These are phyloP conservation scores for Mycoemilia scoparia DNA, from an alignment of 192 early-diverging fungal genomes.

Conservation along the genomic window DNA sequence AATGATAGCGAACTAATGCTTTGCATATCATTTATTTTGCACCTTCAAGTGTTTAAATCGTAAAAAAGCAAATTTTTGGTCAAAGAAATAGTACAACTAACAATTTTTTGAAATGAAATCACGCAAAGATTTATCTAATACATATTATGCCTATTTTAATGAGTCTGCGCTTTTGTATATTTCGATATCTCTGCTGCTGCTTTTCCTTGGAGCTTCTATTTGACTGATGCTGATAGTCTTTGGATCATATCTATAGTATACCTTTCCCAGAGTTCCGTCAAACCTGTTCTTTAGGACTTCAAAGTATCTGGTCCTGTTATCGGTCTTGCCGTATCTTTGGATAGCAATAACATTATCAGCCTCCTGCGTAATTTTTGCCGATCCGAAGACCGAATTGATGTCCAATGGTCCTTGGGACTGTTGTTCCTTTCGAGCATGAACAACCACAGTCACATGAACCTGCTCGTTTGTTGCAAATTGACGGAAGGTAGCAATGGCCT, in stretches of 20 bases:
- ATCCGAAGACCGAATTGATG: constrained; percentile 51
- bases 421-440: constrained; percentile 48
- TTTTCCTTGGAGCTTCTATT: constrained; percentile 17
- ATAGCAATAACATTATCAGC: constrained; percentile 56
- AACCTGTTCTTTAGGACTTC: constrained; percentile 54
- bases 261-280: constrained; percentile 45
- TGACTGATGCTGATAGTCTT: constrained; percentile 17
- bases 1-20: too few relatives aligned
- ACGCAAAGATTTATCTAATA: not conserved
- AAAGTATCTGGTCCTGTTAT: constrained; percentile 26
- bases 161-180: not conserved
- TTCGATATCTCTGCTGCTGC: constrained; percentile 3
- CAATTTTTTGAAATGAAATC: not conserved
- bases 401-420: constrained; percentile 30
- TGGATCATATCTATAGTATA: constrained; percentile 25
- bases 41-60: too few relatives aligned
- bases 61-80: not conserved
- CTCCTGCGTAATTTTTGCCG: constrained; percentile 58
- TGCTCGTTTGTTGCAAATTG: constrained; percentile 45
- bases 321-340: constrained; percentile 27
- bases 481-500: constrained; percentile 38
- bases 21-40: too few relatives aligned
- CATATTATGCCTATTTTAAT: not conserved
- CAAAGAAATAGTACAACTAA: not conserved
- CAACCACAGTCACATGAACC: constrained; percentile 53